Percentiles rank a stretch among this genome's conserved stretches.
Conservation (phyloP, 2,329 filamentous ascomycete species). For the Arthrobotrys entomopaga region DNA sequence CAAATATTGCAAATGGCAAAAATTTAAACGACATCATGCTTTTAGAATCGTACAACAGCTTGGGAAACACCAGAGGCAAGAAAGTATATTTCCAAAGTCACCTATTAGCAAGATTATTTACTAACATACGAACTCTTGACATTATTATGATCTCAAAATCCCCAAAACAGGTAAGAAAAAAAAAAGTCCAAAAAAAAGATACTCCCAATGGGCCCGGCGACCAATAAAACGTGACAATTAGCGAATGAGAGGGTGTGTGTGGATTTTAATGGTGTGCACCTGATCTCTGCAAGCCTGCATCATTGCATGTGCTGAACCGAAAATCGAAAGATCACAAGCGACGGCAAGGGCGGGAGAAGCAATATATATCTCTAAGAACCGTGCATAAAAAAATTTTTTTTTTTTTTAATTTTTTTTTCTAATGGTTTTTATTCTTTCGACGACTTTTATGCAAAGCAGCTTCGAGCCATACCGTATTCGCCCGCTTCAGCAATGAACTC, state of each 20-base stretch:
- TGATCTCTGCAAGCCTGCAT: conserved; percentile 55
- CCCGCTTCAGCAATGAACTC: conserved; percentile 16
- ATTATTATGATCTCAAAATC: conserved; percentile 36
- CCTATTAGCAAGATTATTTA: no score
- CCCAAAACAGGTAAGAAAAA: conserved; percentile 29
- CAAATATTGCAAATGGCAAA: background rate
- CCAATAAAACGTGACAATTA: conserved; percentile 55
- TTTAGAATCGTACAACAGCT: no score
- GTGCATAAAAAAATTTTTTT: conserved; percentile 10
- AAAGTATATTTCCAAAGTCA: background rate
- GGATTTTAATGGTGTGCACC: conserved; percentile 48
- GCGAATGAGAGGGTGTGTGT: conserved; percentile 51
- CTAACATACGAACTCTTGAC: no score
- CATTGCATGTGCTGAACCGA: conserved; percentile 55
- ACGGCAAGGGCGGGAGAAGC: conserved; percentile 49
- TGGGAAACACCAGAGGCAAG: no score
- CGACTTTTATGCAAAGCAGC: conserved; percentile 30
- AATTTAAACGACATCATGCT: background rate
- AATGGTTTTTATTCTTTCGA: conserved; percentile 6
- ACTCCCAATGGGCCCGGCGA: conserved; percentile 36
- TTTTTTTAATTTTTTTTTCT: background rate
- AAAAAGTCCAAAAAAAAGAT: conserved; percentile 9
- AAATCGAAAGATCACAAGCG: conserved; percentile 52
- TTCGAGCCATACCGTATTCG: conserved; percentile 15
- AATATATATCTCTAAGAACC: conserved; percentile 19